Evolutionary conservation across 495 filamentous ascomycete genomes (phyloP), one percentile per base, ranked within the genome.

Genomic region (Aspergillus leporis): DNA sequence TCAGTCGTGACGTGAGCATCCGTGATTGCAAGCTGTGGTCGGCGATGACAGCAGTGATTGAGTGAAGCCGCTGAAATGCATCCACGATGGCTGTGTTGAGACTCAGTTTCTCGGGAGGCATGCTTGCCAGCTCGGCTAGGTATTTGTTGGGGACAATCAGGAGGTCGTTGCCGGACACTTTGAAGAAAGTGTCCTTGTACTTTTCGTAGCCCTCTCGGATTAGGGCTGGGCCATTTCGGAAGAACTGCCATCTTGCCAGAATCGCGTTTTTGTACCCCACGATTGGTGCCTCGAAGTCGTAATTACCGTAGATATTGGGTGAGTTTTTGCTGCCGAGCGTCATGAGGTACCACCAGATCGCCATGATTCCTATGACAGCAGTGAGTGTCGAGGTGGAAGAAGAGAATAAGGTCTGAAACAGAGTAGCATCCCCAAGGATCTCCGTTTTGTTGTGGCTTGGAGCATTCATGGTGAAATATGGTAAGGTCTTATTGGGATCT

Each of bases 61-160:
- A 53, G 51, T 53, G 30, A 4, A 53, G 51, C 8, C 51, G n/a
- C 8, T 53, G 51, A 7, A 53, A 34, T 0, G 30, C 32, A 23
- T 53, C 51, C 30, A 53, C 28, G 8, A 34, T 53, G 18, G 51
- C 51, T 1, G 30, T 53, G 28, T 34, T 53, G 16, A 36, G 28
- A 3, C 32, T 53, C 30, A 36, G 28, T 18, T 36, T 31, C 19
- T 53, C 19, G 0, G 31, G 30, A 1, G 51, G 51, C 28, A 53
- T 31, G 28, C 32, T 53, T 1, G 28, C 28, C 16, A 53, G 30
- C 32, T 53, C 51, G 10, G 30, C 32, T 9, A 53, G 51, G 31
- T 53, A 53, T 8, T 53, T 53, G 9, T 53, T 31, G 8, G 51
- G 51, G 2, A 53, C 28, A 14, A 53, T 36, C 9, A 53, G 30